Conservation (phyloP, 2,329 filamentous ascomycete genomes). For the Aspergillus nomiae region DNA sequence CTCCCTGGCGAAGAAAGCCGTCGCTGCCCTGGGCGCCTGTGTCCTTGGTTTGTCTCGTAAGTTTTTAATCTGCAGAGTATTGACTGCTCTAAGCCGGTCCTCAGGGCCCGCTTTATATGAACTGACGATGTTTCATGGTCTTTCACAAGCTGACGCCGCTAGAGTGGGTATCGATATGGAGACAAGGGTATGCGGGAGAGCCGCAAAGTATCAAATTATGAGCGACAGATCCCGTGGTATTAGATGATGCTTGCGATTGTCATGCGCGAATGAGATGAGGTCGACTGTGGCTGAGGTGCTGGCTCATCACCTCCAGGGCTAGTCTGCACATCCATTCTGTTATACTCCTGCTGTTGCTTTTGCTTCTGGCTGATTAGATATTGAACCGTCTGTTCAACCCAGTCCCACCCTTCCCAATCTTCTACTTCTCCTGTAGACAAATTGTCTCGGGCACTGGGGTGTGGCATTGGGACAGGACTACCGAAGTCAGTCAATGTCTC, state of each 20-base stretch:
- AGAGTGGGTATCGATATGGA: background rate
- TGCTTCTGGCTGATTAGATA: constrained; percentile 55
- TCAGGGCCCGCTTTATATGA: background rate
- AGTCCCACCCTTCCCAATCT: constrained; percentile 81
- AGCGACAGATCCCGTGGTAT: constrained; percentile 7
- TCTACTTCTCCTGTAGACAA: constrained; percentile 57
- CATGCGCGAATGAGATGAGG: constrained; percentile 45
- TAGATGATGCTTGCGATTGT: constrained; percentile 51
- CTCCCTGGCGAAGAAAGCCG: background rate
- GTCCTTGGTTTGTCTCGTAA: background rate
- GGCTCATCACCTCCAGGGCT: constrained; percentile 22
- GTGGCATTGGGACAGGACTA: constrained; percentile 18
- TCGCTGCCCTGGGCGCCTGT: background rate
- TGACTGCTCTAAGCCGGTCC: background rate
- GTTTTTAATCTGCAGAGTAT: background rate
- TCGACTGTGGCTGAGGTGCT: constrained; percentile 29
- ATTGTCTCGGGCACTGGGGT: constrained; percentile 18
- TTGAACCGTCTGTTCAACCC: constrained; percentile 65
- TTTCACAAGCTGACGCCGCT: background rate
- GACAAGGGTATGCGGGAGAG: background rate
- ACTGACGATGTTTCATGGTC: background rate
- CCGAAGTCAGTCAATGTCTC: constrained; percentile 26
- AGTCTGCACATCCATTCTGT: constrained; percentile 39
- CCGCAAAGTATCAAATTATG: background rate
- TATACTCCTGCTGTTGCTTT: constrained; percentile 26